phyloP scores from a whole-genome alignment of 2,329 filamentous ascomycete genomes.

The Pseudogymnoascus sp. region DNA sequence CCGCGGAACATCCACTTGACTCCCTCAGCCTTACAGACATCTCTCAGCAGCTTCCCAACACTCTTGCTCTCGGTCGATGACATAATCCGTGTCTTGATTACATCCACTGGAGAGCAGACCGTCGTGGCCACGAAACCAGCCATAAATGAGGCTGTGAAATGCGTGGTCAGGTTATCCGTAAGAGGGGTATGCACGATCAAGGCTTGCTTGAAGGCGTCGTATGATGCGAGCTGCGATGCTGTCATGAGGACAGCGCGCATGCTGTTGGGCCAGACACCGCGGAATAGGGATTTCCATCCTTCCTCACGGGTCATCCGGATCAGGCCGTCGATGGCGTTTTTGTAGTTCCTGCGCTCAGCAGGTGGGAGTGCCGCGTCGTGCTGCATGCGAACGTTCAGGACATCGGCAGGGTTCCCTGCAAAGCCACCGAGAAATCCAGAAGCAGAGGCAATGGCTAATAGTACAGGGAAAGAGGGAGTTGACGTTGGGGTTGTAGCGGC shows the following conservation, averaged over 20 bases:
- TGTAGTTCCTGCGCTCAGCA: constrained; percentile 75
- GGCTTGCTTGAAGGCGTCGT: constrained; percentile 70
- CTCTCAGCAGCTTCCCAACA: constrained; percentile 50
- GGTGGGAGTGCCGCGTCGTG: constrained; percentile 72
- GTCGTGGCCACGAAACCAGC: constrained; percentile 80
- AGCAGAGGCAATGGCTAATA: constrained; percentile 71
- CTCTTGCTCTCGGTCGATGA: constrained; percentile 48
- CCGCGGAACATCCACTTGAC: constrained; percentile 80
- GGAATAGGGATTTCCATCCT: constrained; percentile 66
- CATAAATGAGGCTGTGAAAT: constrained; percentile 69
- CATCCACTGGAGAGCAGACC: constrained; percentile 75
- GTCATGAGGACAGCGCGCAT: constrained; percentile 82
- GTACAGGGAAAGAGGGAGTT: constrained; percentile 60
- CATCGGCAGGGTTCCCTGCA: constrained; percentile 88
- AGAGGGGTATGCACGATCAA: constrained; percentile 59
- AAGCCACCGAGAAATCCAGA: constrained; percentile 86
- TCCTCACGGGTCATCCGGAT: constrained; percentile 81
- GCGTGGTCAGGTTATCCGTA: constrained; percentile 60
- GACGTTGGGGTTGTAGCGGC: constrained; percentile 45
- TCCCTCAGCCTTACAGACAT: constrained; percentile 64
- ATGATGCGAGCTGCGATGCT: constrained; percentile 71
- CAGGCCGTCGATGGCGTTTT: constrained; percentile 78
- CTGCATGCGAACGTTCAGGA: constrained; percentile 98
- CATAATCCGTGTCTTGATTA: constrained; percentile 87
- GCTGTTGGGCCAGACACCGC: constrained; percentile 77